Conservation (phyloP, 345 rosid species). For the Lenwebbia sp. region DNA sequence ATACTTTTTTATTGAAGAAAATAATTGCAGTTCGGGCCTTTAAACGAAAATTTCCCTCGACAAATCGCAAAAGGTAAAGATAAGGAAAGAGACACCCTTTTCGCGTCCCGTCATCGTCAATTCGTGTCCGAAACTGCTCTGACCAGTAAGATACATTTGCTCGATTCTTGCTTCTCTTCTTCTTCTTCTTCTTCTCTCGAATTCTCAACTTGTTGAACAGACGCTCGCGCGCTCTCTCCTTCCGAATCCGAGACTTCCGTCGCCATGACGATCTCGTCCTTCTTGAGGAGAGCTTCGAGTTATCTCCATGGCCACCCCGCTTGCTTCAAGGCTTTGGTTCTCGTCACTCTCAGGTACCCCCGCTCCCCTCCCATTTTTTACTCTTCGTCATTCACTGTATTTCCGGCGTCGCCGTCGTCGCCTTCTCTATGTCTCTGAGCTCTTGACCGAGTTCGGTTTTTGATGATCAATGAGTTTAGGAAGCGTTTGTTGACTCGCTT, state of each 20-base stretch:
- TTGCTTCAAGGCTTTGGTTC: slow-evolving; percentile 43
- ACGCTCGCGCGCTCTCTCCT: not conserved
- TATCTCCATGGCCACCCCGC: slow-evolving; percentile 29
- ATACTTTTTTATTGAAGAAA: no score
- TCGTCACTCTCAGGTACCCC: slow-evolving; percentile 67
- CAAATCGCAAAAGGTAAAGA: no score
- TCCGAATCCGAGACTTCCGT: not conserved
- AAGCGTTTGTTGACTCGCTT: not conserved
- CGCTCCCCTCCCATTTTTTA: not conserved
- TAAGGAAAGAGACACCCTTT: no score
- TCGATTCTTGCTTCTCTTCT: not conserved
- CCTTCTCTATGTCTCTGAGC: not conserved
- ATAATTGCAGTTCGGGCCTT: no score
- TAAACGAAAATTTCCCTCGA: no score
- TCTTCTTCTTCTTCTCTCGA: not conserved
- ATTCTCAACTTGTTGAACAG: not conserved
- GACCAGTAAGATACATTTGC: no score
- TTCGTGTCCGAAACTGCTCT: not conserved
- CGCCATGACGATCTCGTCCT: slow-evolving; percentile 43
- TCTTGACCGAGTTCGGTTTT: not conserved
- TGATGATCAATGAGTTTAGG: not conserved
- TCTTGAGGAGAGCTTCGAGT: slow-evolving; percentile 46
- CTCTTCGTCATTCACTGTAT: not conserved
- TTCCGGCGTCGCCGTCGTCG: not conserved
- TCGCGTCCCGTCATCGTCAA: not conserved